Percentiles rank a stretch among this genome's conserved stretches.
Evolutionary conservation across 1,284 basidiomycete species (phyloP).

Genomic region (Gymnopus androsaceus): DNA sequence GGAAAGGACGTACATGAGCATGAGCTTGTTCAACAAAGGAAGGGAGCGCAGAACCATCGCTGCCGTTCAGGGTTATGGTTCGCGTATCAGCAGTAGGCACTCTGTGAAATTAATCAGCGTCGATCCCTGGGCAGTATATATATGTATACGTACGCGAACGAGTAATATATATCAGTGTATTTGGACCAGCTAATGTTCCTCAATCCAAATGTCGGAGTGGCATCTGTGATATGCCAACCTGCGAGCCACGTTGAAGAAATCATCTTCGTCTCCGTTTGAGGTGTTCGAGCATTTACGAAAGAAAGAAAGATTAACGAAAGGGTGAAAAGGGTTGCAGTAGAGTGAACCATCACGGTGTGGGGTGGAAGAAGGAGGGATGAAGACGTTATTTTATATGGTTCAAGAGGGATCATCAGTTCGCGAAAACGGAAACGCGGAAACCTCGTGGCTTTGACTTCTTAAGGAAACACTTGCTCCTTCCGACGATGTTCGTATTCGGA

Average conservation of each 20-base stretch:
- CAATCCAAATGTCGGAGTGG: slow-evolving; percentile 25
- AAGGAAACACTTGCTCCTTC: too few species aligned
- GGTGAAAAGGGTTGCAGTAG: neutral
- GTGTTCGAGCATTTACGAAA: neutral
- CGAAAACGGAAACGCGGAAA: too few species aligned
- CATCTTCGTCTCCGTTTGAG: neutral
- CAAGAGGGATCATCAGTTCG: neutral
- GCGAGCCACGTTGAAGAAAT: slow-evolving; percentile 32
- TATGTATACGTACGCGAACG: slow-evolving; percentile 43
- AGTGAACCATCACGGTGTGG: neutral
- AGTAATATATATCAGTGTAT: slow-evolving; percentile 43
- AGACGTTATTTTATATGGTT: neutral
- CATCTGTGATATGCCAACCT: slow-evolving; percentile 31
- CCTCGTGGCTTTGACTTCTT: too few species aligned
- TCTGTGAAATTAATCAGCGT: slow-evolving; percentile 18
- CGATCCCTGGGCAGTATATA: neutral
- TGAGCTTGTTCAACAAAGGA: slow-evolving; percentile 44
- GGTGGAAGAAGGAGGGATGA: neutral
- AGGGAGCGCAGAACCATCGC: slow-evolving; percentile 33
- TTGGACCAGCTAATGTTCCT: slow-evolving; percentile 37
- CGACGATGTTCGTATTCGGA: too few species aligned
- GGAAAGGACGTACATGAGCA: slow-evolving; percentile 29
- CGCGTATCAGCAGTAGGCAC: slow-evolving; percentile 34
- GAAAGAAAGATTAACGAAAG: neutral
- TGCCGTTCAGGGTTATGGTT: slow-evolving; percentile 31